Evolutionary conservation across 768 basidiomycete genomes (phyloP).

Genomic region (Tremella fuciformis): DNA sequence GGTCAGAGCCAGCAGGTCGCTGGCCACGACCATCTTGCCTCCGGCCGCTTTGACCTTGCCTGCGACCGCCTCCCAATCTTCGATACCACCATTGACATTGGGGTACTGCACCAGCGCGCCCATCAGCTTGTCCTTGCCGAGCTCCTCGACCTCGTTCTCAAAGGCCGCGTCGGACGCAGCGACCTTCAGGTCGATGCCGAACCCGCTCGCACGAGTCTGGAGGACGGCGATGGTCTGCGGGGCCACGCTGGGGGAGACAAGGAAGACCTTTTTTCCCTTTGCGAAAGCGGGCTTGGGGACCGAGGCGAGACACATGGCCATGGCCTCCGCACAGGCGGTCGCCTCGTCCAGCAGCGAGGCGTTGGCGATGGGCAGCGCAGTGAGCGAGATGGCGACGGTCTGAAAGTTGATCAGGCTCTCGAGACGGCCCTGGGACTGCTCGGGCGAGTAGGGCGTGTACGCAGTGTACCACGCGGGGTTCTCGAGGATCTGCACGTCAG

Average conservation of each 20-base stretch:
- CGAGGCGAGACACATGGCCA: conserved; percentile 85
- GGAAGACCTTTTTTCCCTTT: conserved; percentile 74
- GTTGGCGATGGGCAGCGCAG: conserved; percentile 91
- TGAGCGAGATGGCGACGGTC: conserved; percentile 91
- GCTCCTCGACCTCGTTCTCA: conserved; percentile 57
- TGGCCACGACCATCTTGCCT: conserved; percentile 81
- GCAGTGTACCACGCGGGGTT: conserved; percentile 98
- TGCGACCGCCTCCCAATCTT: conserved; percentile 67
- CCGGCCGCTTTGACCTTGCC: conserved; percentile 67
- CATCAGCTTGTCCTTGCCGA: conserved; percentile 61
- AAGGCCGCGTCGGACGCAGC: conserved; percentile 61
- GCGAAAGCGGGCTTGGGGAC: conserved; percentile 51
- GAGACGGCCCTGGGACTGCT: conserved; percentile 97
- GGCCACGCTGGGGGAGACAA: conserved; percentile 76
- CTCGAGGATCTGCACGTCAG: conserved; percentile 56
- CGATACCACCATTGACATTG: conserved; percentile 77
- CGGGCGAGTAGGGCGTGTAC: conserved; percentile 93
- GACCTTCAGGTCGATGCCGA: conserved; percentile 77
- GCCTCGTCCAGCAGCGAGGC: conserved; percentile 93
- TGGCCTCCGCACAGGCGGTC: conserved; percentile 90
- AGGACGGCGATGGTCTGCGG: conserved; percentile 90
- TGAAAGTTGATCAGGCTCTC: conserved; percentile 97
- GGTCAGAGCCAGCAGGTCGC: conserved; percentile 88
- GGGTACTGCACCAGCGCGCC: conserved; percentile 94
- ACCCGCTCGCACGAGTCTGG: conserved; percentile 84